phyloP scores from a whole-genome alignment of 106 monocot species.

The Acanthochlamys bracteata region DNA sequence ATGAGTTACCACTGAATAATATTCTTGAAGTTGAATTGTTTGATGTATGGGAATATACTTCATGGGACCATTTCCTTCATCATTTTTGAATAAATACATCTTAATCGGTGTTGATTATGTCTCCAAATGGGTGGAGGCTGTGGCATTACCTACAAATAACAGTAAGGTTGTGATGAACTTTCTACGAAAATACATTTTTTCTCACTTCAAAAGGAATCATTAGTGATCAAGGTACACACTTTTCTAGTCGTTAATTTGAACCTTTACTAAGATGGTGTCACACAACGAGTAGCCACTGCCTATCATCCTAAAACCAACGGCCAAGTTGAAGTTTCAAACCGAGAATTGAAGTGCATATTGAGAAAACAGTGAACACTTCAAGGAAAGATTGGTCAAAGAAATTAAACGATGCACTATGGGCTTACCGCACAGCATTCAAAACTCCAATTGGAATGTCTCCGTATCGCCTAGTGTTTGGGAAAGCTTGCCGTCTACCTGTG shows the following conservation, averaged over 20 bases:
- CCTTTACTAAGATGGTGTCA: no score
- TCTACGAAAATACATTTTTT: neutral
- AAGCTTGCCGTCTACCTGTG: neutral
- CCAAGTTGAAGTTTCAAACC: no score
- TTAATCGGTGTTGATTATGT: neutral
- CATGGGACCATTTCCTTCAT: neutral
- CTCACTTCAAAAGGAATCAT: neutral
- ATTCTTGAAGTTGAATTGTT: conserved; percentile 1
- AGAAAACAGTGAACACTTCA: no score
- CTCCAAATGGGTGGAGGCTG: neutral
- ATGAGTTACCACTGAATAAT: neutral
- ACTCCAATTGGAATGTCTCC: conserved; percentile 4
- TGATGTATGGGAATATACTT: neutral
- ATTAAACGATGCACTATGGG: neutral
- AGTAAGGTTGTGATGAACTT: neutral
- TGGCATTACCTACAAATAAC: neutral
- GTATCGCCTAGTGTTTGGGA: neutral
- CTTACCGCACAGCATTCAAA: neutral
- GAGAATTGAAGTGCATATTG: no score
- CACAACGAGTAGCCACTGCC: no score
- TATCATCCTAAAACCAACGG: no score
- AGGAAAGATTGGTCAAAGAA: neutral
- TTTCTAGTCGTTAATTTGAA: no score
- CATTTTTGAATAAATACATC: neutral
- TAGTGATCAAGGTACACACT: neutral